Evolutionary conservation across 1,284 basidiomycete genomes (phyloP).

Genomic region (Naganishia liquefaciens): DNA sequence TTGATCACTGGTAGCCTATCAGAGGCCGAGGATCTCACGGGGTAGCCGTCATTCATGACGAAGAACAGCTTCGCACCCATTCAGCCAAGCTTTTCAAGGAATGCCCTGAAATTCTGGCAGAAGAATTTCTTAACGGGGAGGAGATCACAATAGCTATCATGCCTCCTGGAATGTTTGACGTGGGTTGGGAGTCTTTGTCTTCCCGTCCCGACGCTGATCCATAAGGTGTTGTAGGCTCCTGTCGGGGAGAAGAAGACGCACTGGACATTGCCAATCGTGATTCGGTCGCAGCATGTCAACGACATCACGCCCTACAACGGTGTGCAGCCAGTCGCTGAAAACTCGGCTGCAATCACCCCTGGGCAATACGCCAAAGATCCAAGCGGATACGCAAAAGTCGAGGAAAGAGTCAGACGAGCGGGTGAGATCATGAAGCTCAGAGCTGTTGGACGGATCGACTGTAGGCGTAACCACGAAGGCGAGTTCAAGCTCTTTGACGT

Average conservation of each 20-base stretch:
- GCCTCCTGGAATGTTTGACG: slow-evolving; percentile 43
- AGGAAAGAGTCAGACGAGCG: slow-evolving; percentile 37
- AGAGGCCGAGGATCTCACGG: slow-evolving; percentile 45
- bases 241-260: slow-evolving; percentile 36
- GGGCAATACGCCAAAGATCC: slow-evolving; percentile 36
- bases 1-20: slow-evolving; percentile 39
- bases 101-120: slow-evolving; percentile 38
- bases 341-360: slow-evolving; percentile 38
- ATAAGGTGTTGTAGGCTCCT: background rate
- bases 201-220: background rate
- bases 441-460: slow-evolving; percentile 41
- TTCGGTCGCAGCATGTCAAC: slow-evolving; percentile 41
- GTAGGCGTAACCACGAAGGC: slow-evolving; percentile 33
- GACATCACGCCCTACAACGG: slow-evolving; percentile 46
- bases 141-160: slow-evolving; percentile 46
- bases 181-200: slow-evolving; percentile 17
- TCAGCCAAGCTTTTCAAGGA: slow-evolving; percentile 36
- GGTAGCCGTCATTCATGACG: slow-evolving; percentile 35
- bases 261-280: slow-evolving; percentile 43
- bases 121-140: slow-evolving; percentile 41
- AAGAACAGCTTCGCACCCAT: slow-evolving; percentile 33
- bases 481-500: slow-evolving; percentile 43
- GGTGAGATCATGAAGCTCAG: slow-evolving; percentile 33
- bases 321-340: slow-evolving; percentile 40
- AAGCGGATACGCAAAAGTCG: slow-evolving; percentile 34